Evolutionary conservation across 83 land plant genomes (phyloP).

Genomic region (Isoetes engelmannii): DNA sequence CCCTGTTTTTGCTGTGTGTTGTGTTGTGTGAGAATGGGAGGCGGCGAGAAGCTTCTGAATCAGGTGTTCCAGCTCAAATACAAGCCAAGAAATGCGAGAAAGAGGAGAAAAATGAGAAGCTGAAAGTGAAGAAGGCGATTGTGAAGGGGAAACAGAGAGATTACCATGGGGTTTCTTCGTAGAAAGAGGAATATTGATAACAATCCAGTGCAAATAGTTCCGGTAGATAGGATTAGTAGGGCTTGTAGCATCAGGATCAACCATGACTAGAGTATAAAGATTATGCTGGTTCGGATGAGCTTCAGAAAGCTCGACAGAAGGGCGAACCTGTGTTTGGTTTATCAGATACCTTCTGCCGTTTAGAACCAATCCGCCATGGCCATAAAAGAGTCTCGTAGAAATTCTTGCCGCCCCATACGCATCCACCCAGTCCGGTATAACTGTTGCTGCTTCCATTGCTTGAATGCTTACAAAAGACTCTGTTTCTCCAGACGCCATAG

Average conservation of each 20-base stretch:
- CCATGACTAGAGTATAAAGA: slow-evolving; percentile 18
- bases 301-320: slow-evolving; percentile 22
- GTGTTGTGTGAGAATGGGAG: too few relatives aligned
- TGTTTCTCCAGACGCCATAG: neutral
- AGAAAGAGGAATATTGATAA: slow-evolving; percentile 28
- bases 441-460: slow-evolving; percentile 2
- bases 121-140: too few relatives aligned
- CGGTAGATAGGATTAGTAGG: slow-evolving; percentile 1
- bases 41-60: too few relatives aligned
- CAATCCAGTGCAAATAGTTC: slow-evolving; percentile 22
- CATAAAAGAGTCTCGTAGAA: slow-evolving; percentile 15
- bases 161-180: too few relatives aligned
- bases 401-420: neutral
- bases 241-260: slow-evolving; percentile 26
- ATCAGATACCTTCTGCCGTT: slow-evolving; percentile 9
- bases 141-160: too few relatives aligned
- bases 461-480: slow-evolving; percentile 7
- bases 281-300: neutral
- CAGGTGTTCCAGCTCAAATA: too few relatives aligned
- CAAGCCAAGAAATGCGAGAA: too few relatives aligned
- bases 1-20: too few relatives aligned
- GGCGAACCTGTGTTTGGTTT: slow-evolving; percentile 15
- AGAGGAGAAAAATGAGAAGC: too few relatives aligned
- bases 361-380: slow-evolving; percentile 22
- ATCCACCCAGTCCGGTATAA: slow-evolving; percentile 16